phyloP scores from a whole-genome alignment of 1,139 yeast genomes.

The Suhomyces bokatorum region DNA sequence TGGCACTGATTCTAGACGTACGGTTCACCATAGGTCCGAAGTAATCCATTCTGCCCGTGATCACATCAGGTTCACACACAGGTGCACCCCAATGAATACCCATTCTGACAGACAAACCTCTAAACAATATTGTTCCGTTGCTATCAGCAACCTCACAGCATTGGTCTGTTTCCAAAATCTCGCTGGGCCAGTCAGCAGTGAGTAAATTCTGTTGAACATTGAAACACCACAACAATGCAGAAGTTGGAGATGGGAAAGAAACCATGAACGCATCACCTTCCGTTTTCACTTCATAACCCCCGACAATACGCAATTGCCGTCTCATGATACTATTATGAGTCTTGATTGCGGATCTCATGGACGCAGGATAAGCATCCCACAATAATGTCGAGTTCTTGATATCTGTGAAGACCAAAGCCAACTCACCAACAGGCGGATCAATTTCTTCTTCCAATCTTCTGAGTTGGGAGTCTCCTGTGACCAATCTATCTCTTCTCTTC shows the following conservation, averaged over 20 bases:
- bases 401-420: constrained; percentile 96
- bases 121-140: constrained; percentile 60
- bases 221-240: constrained; percentile 93
- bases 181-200: constrained; percentile 93
- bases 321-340: constrained; percentile 94
- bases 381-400: constrained; percentile 88
- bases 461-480: constrained; percentile 74
- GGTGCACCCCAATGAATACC: constrained; percentile 99
- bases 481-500: constrained; percentile 52
- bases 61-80: constrained; percentile 91
- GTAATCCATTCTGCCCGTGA: constrained; percentile 96
- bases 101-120: constrained; percentile 95
- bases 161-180: constrained; percentile 79
- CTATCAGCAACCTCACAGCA: constrained; percentile 82
- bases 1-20: constrained; percentile 89
- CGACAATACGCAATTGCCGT: constrained; percentile 85
- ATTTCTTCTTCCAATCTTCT: constrained; percentile 90
- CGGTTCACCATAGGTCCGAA: constrained; percentile 98
- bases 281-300: constrained; percentile 97
- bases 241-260: constrained; percentile 90
- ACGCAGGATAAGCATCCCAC: constrained; percentile 92
- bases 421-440: constrained; percentile 90
- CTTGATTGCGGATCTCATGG: constrained; percentile 96
- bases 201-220: constrained; percentile 84
- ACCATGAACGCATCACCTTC: constrained; percentile 99